These are phyloP conservation scores for Knoxia roxburghii DNA, from an alignment of 257 asterid species.

Conservation along the genomic window DNA sequence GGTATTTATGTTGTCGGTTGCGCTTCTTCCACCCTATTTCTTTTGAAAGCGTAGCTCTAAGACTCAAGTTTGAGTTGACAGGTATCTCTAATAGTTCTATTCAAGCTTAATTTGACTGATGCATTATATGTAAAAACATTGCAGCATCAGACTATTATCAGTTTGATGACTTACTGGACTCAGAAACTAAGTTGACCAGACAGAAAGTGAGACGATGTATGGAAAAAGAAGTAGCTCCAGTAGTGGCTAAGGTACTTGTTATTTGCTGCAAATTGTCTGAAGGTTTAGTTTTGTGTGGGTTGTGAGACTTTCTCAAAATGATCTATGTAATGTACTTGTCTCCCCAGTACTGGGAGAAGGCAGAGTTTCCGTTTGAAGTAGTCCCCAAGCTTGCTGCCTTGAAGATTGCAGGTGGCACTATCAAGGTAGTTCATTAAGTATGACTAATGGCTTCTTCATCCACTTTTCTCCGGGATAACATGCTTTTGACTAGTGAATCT, in stretches of 20 bases:
- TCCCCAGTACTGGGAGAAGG: slow-evolving; percentile 95
- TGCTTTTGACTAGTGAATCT: slow-evolving; percentile 13
- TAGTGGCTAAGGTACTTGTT: slow-evolving; percentile 66
- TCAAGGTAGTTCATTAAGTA: slow-evolving; percentile 47
- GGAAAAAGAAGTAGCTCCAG: slow-evolving; percentile 96
- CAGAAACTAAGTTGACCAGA: slow-evolving; percentile 60
- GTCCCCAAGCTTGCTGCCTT: slow-evolving; percentile 79
- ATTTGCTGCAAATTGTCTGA: background rate
- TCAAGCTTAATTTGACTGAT: slow-evolving; percentile 2
- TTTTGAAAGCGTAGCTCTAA: background rate
- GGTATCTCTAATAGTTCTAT: background rate
- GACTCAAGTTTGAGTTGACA: background rate
- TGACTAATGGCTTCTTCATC: slow-evolving; percentile 1
- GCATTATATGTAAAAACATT: slow-evolving; percentile 8
- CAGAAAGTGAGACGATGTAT: slow-evolving; percentile 70
- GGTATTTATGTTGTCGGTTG: background rate
- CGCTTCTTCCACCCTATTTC: background rate
- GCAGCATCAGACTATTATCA: slow-evolving; percentile 92
- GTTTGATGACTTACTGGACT: slow-evolving; percentile 73
- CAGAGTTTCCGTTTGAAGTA: slow-evolving; percentile 92
- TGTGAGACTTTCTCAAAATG: background rate
- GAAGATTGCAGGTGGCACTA: slow-evolving; percentile 72
- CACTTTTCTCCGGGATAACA: background rate
- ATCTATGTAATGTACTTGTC: slow-evolving; percentile 11
- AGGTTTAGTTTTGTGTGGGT: background rate